Base-by-base conservation (phyloP, 2,329 filamentous ascomycete genomes). In the Amylocarpus encephaloides region DNA sequence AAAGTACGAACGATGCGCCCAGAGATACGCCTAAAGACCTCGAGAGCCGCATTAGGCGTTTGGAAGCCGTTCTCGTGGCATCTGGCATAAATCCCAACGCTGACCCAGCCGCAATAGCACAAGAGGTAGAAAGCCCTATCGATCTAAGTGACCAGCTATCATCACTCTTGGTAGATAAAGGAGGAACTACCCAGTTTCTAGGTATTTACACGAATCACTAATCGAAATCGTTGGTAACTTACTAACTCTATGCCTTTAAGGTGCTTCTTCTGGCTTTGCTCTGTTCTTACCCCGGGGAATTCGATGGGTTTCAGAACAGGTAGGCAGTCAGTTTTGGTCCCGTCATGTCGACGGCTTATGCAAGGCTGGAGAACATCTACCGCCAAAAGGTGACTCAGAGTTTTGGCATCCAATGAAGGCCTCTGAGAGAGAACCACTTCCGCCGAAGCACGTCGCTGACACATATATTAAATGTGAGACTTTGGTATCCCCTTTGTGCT, bases 261-360 rank as follows among this genome's bases (percentile, higher is more conserved):
- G 57, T 32, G 49, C 40, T 7, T 47, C 59, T n/a, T 61, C 59
- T 38, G 56, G 57, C 3, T 58, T 57, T 42, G 57, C 56, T 16
- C 35, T 61, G 22, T 54, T 61, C 40, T 57, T 57, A n/a, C 56
- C 57, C 12, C 49, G 53, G 38, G 59, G 58, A 26, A 47, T 61
- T 26, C 56, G 48, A 22, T 55, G 53, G 39, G 57, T 61, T 29
- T 52, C 54, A 11, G 49, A 57, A 18, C 54, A 52, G 40, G 46
- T 50, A 29, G 52, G 50, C 39, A 32, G 47, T 13, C 44, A 43
- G 12, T n/a, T 39, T 32, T 46, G 51, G 18, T 16, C 38, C 43
- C 41, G 47, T 30, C 46, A 49, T 18, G 18, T 42, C 49, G 44
- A 22, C 12, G 36, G 43, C 43, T 42, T 48, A 29, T 49, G 33